Evolutionary conservation across 306 rosid genomes (phyloP).

Genomic region (Prosopis cineraria): DNA sequence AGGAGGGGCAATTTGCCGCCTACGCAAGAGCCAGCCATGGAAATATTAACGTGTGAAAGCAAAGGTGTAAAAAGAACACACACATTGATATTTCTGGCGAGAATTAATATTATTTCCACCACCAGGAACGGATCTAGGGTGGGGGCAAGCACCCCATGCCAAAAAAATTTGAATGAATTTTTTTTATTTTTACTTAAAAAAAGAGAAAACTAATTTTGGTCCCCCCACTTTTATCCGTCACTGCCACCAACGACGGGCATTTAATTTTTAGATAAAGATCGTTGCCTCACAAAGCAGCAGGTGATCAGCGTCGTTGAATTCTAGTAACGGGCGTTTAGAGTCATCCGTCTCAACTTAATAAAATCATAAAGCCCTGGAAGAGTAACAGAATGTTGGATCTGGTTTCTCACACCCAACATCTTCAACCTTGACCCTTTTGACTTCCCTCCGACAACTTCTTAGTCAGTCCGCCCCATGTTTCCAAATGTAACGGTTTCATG

Average conservation of each 20-base stretch:
- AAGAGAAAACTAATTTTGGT: too few relatives aligned
- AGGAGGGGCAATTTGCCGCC: not conserved
- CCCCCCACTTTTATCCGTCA: too few relatives aligned
- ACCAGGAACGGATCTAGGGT: too few relatives aligned
- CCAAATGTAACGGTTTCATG: too few relatives aligned
- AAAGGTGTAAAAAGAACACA: not conserved
- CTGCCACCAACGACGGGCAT: not conserved
- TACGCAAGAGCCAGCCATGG: not conserved
- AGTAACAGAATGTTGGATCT: not conserved
- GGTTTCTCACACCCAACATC: not conserved
- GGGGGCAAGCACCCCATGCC: too few relatives aligned
- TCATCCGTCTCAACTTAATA: not conserved
- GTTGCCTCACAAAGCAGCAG: not conserved
- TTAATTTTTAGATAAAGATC: not conserved
- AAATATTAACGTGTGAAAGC: not conserved
- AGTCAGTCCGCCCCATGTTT: not conserved
- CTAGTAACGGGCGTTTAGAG: not conserved
- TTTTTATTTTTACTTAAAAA: too few relatives aligned
- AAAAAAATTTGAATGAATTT: too few relatives aligned
- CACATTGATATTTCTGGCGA: not conserved
- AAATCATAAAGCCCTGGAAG: not conserved
- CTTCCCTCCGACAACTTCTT: not conserved
- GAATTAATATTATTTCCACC: not conserved
- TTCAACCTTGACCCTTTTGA: not conserved
- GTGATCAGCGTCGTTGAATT: not conserved